Percentiles rank a stretch among this genome's conserved stretches.
Conservation (phyloP, 2,329 filamentous ascomycete species). For the Mycosphaerelloides madeirae region DNA sequence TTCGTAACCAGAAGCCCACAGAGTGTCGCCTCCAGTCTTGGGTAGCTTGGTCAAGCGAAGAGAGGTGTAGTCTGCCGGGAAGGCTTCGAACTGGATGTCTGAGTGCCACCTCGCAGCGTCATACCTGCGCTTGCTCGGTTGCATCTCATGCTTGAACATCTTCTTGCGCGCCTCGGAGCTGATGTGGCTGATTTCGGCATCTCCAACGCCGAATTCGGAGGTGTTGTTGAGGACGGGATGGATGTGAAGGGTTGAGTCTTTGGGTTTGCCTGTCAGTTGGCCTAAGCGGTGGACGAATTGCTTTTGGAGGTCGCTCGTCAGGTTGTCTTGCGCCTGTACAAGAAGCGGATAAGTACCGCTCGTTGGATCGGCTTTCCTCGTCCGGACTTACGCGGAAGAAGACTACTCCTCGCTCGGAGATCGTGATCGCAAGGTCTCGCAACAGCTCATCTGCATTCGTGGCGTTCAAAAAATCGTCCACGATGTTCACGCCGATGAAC, state of each 20-base stretch:
- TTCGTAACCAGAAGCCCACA: slow-evolving; percentile 66
- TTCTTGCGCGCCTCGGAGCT: slow-evolving; percentile 53
- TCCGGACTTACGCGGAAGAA: slow-evolving; percentile 53
- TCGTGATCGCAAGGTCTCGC: slow-evolving; percentile 17
- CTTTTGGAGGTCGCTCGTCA: slow-evolving; percentile 61
- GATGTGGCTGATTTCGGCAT: slow-evolving; percentile 61
- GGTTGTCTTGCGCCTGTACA: slow-evolving; percentile 46
- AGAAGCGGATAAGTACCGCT: not conserved
- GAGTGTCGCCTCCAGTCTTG: slow-evolving; percentile 52
- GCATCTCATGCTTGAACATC: slow-evolving; percentile 33
- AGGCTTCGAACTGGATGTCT: slow-evolving; percentile 62
- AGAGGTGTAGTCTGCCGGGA: slow-evolving; percentile 60
- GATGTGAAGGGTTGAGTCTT: slow-evolving; percentile 55
- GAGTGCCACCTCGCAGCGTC: slow-evolving; percentile 43
- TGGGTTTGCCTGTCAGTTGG: slow-evolving; percentile 54
- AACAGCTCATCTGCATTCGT: slow-evolving; percentile 21
- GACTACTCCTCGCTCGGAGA: slow-evolving; percentile 65
- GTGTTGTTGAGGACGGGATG: slow-evolving; percentile 55
- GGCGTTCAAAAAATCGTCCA: slow-evolving; percentile 56
- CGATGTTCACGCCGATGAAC: slow-evolving; percentile 54
- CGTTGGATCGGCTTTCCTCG: slow-evolving; percentile 24
- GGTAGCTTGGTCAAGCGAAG: slow-evolving; percentile 55
- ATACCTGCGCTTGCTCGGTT: slow-evolving; percentile 24
- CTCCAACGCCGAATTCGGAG: slow-evolving; percentile 48
- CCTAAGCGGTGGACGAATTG: slow-evolving; percentile 58